phyloP scores from a whole-genome alignment of 1,139 yeast genomes.

The Sugiyamaella neomexicana region DNA sequence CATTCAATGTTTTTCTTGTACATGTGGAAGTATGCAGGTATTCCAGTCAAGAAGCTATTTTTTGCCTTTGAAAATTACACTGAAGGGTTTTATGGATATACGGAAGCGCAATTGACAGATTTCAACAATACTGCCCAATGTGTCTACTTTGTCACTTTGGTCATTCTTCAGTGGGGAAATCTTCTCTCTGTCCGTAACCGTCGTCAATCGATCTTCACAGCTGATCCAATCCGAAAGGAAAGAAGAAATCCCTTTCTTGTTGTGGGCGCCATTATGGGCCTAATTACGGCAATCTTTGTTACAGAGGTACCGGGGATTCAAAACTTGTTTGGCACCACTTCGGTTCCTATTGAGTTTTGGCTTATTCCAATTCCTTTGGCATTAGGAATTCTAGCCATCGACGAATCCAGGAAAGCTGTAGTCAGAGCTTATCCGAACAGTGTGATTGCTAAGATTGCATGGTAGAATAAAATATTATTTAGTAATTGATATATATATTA shows the following conservation, averaged over 20 bases:
- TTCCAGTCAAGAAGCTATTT: constrained; percentile 43
- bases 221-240: constrained; percentile 41
- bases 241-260: constrained; percentile 39
- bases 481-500: neutral
- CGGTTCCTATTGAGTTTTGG: constrained; percentile 52
- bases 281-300: constrained; percentile 49
- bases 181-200: constrained; percentile 51
- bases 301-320: constrained; percentile 51
- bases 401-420: constrained; percentile 47
- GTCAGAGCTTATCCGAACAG: constrained; percentile 37
- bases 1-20: constrained; percentile 48
- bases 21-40: constrained; percentile 43
- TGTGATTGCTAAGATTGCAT: constrained; percentile 25
- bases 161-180: constrained; percentile 53
- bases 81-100: constrained; percentile 31
- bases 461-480: constrained; percentile 20
- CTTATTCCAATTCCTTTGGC: constrained; percentile 54
- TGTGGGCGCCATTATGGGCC: constrained; percentile 44
- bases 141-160: constrained; percentile 52
- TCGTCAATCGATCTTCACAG: constrained; percentile 47
- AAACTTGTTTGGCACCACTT: constrained; percentile 42
- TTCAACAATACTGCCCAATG: constrained; percentile 46
- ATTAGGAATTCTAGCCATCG: constrained; percentile 42
- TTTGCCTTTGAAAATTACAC: constrained; percentile 46
- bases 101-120: constrained; percentile 31